Conservation (phyloP, 495 filamentous ascomycete species). For the Schizothecium vesticola region DNA sequence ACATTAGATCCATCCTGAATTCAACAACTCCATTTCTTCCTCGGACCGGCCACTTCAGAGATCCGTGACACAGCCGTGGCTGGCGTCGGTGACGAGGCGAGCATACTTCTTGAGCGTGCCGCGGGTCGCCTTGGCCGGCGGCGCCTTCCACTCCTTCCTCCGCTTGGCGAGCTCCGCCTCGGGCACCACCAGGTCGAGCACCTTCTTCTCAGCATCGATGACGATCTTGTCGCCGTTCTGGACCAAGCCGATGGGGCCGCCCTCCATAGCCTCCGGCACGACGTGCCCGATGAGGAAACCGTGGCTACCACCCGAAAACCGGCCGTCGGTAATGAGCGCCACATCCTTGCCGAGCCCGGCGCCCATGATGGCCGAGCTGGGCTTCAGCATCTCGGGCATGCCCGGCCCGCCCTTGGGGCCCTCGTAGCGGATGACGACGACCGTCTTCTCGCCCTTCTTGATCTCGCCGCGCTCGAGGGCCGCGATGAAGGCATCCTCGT, state of each 20-base stretch:
- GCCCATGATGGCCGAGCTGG: slow-evolving; percentile 77
- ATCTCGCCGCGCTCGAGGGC: slow-evolving; percentile 77
- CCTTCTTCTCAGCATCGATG: slow-evolving; percentile 64
- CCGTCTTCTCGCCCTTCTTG: slow-evolving; percentile 95
- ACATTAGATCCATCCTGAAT: slow-evolving; percentile 3
- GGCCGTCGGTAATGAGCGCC: slow-evolving; percentile 71
- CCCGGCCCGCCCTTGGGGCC: slow-evolving; percentile 76
- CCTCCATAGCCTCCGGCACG: slow-evolving; percentile 64
- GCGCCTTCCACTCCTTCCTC: slow-evolving; percentile 60
- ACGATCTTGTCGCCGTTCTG: slow-evolving; percentile 62
- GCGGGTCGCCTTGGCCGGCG: slow-evolving; percentile 59
- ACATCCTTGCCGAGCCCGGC: slow-evolving; percentile 78
- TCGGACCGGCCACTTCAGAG: slow-evolving; percentile 13
- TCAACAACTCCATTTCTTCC: neutral
- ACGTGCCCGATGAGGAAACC: slow-evolving; percentile 77
- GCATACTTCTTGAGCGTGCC: slow-evolving; percentile 78
- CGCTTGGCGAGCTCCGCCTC: slow-evolving; percentile 61
- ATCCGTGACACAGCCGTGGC: slow-evolving; percentile 77
- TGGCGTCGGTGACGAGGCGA: slow-evolving; percentile 63
- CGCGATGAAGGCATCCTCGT: slow-evolving; percentile 72
- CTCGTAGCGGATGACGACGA: slow-evolving; percentile 95
- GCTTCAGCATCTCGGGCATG: slow-evolving; percentile 89
- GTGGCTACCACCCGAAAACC: slow-evolving; percentile 72
- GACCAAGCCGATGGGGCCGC: slow-evolving; percentile 64
- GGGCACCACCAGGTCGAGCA: slow-evolving; percentile 55